These are phyloP conservation scores for Cryphonectria carpinicola DNA, from an alignment of 2,329 filamentous ascomycete species.

Conservation along the genomic window DNA sequence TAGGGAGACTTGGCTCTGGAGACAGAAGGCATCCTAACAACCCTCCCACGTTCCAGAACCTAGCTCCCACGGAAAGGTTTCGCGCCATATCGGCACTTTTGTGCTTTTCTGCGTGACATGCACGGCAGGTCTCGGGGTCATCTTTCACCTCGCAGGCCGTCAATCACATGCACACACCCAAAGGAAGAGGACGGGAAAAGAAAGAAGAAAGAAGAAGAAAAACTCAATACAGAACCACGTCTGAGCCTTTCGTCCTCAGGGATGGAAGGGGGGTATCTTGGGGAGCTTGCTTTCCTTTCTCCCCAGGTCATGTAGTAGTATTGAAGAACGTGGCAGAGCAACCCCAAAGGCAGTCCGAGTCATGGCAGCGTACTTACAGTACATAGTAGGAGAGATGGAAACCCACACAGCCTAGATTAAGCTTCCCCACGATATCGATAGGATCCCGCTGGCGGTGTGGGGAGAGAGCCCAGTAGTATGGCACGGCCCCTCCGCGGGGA, in stretches of 20 bases:
- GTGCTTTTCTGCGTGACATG: not conserved
- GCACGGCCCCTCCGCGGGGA: not conserved
- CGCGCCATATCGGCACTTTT: not conserved
- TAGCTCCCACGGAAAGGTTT: not conserved
- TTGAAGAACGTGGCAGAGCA: not conserved
- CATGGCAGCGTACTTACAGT: not conserved
- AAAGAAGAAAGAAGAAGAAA: not conserved
- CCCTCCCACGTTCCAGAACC: not conserved
- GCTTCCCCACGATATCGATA: conserved; percentile 8
- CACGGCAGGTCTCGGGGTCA: not conserved
- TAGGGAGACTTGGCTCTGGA: not conserved
- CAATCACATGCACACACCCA: not conserved
- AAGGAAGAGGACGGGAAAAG: not conserved
- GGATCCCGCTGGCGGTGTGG: conserved; percentile 10
- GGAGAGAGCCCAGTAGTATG: not conserved
- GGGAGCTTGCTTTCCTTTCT: no score
- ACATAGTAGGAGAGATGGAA: not conserved
- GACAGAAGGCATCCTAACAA: not conserved
- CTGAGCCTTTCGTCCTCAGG: no score
- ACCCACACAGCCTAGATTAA: conserved; percentile 1
- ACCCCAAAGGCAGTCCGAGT: not conserved
- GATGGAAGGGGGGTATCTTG: no score
- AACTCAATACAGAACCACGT: not conserved
- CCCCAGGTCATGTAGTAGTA: not conserved
- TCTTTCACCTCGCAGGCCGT: not conserved